Conservation (phyloP, 768 basidiomycete genomes). For the Hortiboletus flavorubellus region DNA sequence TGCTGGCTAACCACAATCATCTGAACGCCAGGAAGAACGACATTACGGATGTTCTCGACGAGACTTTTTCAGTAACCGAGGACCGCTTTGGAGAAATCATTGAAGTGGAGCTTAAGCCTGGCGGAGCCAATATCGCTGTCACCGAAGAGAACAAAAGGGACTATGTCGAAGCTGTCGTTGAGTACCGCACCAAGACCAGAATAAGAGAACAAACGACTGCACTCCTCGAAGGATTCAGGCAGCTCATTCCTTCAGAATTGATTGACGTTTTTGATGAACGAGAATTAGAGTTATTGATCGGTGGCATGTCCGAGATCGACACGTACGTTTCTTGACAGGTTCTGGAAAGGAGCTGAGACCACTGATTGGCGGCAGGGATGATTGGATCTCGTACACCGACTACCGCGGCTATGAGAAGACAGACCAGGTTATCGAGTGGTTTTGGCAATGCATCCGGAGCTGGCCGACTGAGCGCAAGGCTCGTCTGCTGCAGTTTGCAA, state of each 20-base stretch:
- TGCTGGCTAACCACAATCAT: neutral
- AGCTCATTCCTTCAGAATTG: conserved; percentile 79
- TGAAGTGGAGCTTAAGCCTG: conserved; percentile 61
- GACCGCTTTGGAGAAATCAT: conserved; percentile 74
- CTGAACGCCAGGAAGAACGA: conserved; percentile 56
- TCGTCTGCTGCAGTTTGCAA: conserved; percentile 84
- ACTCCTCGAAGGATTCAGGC: conserved; percentile 82
- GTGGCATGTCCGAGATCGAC: conserved; percentile 91
- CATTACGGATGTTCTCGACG: conserved; percentile 71
- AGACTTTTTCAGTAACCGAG: conserved; percentile 68
- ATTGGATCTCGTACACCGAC: conserved; percentile 93
- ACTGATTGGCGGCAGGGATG: conserved; percentile 49
- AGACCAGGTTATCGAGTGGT: conserved; percentile 91
- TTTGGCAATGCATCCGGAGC: conserved; percentile 88
- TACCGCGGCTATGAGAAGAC: conserved; percentile 86
- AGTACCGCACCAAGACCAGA: conserved; percentile 78
- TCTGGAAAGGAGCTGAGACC: neutral
- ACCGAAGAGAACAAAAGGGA: conserved; percentile 77
- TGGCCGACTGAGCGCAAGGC: conserved; percentile 92
- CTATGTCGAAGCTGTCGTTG: conserved; percentile 73
- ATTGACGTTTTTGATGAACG: conserved; percentile 89
- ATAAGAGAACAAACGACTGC: conserved; percentile 82
- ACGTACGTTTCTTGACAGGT: conserved; percentile 45
- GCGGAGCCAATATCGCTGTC: conserved; percentile 57
- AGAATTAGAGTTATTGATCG: conserved; percentile 85